These are phyloP conservation scores for Colletotrichum sp. DNA, from an alignment of 2,329 filamentous ascomycete species.

Conservation along the genomic window DNA sequence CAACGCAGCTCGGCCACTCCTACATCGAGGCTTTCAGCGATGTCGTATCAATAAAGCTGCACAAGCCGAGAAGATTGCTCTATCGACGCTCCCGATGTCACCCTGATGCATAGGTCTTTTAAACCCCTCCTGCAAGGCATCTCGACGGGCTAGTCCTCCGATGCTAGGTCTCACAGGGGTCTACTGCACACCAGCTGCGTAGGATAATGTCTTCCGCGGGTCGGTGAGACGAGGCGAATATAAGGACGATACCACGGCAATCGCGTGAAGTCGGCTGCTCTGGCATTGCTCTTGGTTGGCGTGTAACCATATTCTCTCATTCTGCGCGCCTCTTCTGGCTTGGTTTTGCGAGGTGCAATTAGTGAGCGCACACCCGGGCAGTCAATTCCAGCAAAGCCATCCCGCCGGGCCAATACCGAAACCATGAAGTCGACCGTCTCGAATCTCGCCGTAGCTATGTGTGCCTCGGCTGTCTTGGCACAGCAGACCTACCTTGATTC, in stretches of 20 bases:
- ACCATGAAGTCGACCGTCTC: accelerated
- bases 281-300: neutral
- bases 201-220: neutral
- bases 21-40: neutral
- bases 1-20: neutral
- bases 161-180: neutral
- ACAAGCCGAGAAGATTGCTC: neutral
- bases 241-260: neutral
- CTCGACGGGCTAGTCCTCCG: neutral
- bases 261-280: neutral
- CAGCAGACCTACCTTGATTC: neutral
- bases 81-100: neutral
- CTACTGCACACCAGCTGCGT: neutral
- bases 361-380: neutral
- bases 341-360: neutral
- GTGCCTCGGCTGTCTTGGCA: neutral
- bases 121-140: neutral
- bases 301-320: neutral
- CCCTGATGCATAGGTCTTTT: neutral
- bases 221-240: neutral
- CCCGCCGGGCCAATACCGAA: neutral
- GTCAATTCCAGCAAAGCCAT: neutral
- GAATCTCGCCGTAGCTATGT: neutral
- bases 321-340: neutral
- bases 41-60: neutral